Base-by-base conservation (phyloP, 805 yeast genomes). In the Ogataea trehaloabstinens region DNA sequence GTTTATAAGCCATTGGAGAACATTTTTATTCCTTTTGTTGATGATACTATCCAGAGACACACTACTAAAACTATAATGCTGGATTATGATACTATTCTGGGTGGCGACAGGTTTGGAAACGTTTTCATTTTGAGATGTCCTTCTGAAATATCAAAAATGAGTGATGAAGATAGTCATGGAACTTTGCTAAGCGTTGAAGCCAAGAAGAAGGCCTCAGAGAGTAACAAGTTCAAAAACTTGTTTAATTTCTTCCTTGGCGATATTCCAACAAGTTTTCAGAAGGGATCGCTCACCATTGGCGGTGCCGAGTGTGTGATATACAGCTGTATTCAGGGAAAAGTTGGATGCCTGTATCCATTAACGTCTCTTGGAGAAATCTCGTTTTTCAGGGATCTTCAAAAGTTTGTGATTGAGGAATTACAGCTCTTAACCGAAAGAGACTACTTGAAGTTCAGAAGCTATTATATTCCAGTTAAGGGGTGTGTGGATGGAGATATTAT, bases 61-160 rank as follows among this genome's bases (percentile, higher is more conserved):
- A 70, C 83, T 3, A 82, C 95, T 0, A 50, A 79, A 2, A 49
- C 83, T 30, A 54, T 69, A 3, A 63, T 77, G 46, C 61, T 93
- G 4, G 98, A 93, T 56, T 74, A 78, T 45, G 79, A 78, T 40
- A 88, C 96, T 0, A 76, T 85, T 1, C 66, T 84, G 28, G 87
- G 86, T 1, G 96, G 96, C 11, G 98, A 93, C 57, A 82, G 80
- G 53, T 88, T 85, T 61, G 97, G 98, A 0, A 86, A 83, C 50
- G 33, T 89, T 0, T 80, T 82, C 61, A 73, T 85, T 1, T 61
- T 87, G 28, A 66, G 96, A 42, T 60, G 83, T 28, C 76, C 83
- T 0, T 62, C 63, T n/a, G 63, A 68, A 4, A 66, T 70, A 0
- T 72, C 81, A 0, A 61, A 64, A 30, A 56, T 70, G 29, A 61